A percentile compares a stretch with the other conserved stretches of the same genome.
phyloP scores from a whole-genome alignment of 1,139 yeast genomes.

The Yarrowia galli region DNA sequence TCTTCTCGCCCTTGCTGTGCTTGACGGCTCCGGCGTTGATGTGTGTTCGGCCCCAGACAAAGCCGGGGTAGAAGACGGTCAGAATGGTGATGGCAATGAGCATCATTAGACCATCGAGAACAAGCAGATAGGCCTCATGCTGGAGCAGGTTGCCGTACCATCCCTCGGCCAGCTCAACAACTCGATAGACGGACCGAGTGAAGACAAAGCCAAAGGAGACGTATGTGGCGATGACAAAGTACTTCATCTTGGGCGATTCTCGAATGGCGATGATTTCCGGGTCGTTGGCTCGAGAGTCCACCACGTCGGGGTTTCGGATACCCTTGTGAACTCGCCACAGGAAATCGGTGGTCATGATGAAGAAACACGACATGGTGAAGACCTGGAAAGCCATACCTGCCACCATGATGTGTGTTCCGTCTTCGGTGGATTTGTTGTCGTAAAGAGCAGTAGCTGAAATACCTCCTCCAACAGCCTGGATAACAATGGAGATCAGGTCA shows the following conservation, averaged over 20 bases:
- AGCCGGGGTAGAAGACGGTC: constrained; percentile 69
- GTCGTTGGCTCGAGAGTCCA: constrained; percentile 48
- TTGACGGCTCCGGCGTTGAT: constrained; percentile 43
- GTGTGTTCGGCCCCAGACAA: constrained; percentile 46
- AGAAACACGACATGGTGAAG: constrained; percentile 70
- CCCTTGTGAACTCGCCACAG: constrained; percentile 57
- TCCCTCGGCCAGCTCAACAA: constrained; percentile 78
- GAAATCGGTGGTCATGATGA: constrained; percentile 64
- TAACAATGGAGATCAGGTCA: constrained; percentile 70
- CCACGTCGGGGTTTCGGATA: constrained; percentile 34
- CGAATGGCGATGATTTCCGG: constrained; percentile 57
- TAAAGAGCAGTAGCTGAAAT: constrained; percentile 66
- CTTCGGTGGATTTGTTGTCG: constrained; percentile 50
- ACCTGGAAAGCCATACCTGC: constrained; percentile 86
- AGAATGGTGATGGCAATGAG: constrained; percentile 56
- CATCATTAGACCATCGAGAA: constrained; percentile 79
- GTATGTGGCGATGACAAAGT: constrained; percentile 53
- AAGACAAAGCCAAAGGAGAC: constrained; percentile 59
- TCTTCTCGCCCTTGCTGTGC: not conserved
- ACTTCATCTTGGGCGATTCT: constrained; percentile 52
- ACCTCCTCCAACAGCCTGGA: constrained; percentile 88
- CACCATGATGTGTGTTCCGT: constrained; percentile 79
- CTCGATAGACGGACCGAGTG: constrained; percentile 79
- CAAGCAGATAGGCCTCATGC: constrained; percentile 76
- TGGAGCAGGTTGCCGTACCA: constrained; percentile 72